phyloP scores from a whole-genome alignment of 768 basidiomycete species.

The Mycena filopes region DNA sequence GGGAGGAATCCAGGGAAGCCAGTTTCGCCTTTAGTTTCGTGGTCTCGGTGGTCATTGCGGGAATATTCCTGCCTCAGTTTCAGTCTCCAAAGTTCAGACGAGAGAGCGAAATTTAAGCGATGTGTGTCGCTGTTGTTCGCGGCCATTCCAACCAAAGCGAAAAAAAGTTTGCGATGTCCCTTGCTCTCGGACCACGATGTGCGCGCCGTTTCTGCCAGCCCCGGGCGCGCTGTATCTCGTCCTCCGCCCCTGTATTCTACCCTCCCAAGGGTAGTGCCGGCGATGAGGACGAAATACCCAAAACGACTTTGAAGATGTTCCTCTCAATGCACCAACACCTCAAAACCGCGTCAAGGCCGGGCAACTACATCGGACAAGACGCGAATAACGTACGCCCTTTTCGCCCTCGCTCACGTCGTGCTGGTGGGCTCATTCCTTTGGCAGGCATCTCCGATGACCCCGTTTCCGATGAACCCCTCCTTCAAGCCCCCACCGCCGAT shows the following conservation, averaged over 20 bases:
- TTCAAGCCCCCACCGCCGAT: constrained; percentile 85
- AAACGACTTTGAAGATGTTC: constrained; percentile 28
- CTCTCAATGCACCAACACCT: constrained; percentile 53
- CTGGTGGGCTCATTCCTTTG: no score
- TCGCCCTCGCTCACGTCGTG: constrained; percentile 24
- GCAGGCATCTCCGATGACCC: no score
- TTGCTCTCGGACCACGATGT: constrained; percentile 26
- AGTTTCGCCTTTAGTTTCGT: constrained; percentile 59
- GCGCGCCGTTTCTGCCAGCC: constrained; percentile 6
- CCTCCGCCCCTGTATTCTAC: neutral
- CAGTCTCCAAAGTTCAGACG: no score
- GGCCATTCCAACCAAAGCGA: no score
- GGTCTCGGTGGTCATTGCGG: constrained; percentile 58
- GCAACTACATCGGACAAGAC: constrained; percentile 71
- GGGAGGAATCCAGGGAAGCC: constrained; percentile 60
- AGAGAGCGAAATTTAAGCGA: no score
- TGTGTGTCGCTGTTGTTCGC: no score
- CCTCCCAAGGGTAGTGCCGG: neutral
- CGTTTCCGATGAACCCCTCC: constrained; percentile 86
- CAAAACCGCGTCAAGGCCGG: constrained; percentile 51
- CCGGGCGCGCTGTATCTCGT: constrained; percentile 9
- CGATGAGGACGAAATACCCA: constrained; percentile 24
- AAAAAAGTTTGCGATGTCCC: constrained; percentile 24
- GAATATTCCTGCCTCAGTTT: no score
- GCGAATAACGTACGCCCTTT: constrained; percentile 42